Base-by-base conservation (phyloP, 441 rosid species). In the Bocquillonia castaneifolia region DNA sequence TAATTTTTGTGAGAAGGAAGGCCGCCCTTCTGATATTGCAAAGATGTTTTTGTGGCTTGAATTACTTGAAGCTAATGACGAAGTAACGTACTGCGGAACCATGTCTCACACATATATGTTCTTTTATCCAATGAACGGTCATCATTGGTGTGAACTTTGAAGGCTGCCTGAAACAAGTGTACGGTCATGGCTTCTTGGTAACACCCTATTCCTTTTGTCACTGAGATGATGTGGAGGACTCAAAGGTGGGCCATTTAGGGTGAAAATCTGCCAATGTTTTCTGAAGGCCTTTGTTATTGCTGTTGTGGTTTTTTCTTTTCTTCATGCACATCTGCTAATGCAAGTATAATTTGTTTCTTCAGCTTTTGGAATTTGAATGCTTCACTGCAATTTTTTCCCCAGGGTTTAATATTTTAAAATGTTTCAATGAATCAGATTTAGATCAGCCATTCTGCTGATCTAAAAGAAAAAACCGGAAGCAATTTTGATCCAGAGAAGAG, bases 401-500 rank as follows among this genome's bases (percentile, higher is more conserved):
- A n/a, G n/a, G 44, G 48, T 64, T 20, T 52, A 36, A 36, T 51
- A 31, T 65, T 23, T 13, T 64, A 14, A 28, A 28, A 66, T 55
- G 60, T 66, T 55, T 39, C 52, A 54, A 53, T 18, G n/a, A 20
- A 54, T 10, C 52, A 42, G 61, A 55, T 40, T 40, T 40, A 55
- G 34, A n/a, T 34, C 12, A 48, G 29, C 48, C 51, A 40, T 26
- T 52, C 36, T 6, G 56, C 48, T 23, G 5, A 32, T 64, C 36
- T 26, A 20, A 12, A 17, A 50, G 47, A 15, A 37, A 44, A 17
- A 26, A 44, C 10, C 0, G 14, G 39, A 32, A 7, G 32, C 32
- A 26, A 15, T 25, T 50, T 53, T 25, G 48, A 10, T 66, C 17
- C n/a, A 55, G 22, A 53, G 51, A n/a, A 10, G 9, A 18, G 17